phyloP scores from a whole-genome alignment of 192 early-diverging fungal genomes.

The Phlyctochytrium arcticum region DNA sequence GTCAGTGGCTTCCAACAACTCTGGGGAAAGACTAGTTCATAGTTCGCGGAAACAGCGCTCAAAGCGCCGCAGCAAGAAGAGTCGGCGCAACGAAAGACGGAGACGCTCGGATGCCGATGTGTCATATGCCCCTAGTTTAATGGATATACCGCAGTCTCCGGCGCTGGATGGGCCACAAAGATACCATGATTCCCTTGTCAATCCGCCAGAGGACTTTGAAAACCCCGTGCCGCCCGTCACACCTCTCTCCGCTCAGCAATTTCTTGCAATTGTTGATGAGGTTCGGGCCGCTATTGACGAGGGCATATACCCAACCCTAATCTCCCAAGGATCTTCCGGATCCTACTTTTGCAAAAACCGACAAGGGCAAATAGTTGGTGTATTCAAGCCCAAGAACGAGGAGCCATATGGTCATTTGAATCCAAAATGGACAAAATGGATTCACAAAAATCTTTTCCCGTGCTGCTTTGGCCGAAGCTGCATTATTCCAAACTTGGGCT shows the following conservation, averaged over 20 bases:
- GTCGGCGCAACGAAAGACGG: no score
- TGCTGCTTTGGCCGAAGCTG: constrained; percentile 87
- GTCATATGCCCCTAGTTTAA: constrained; percentile 13
- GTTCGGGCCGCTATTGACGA: constrained; percentile 43
- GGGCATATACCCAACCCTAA: constrained; percentile 47
- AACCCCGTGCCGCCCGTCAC: constrained; percentile 27
- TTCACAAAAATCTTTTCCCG: constrained; percentile 80
- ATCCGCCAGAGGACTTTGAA: constrained; percentile 1
- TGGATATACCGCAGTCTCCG: not conserved
- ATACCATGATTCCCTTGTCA: constrained; percentile 21
- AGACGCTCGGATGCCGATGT: not conserved
- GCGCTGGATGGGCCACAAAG: not conserved
- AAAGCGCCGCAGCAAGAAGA: no score
- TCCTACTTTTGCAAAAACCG: constrained; percentile 82
- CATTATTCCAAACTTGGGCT: constrained; percentile 86
- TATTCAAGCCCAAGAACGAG: constrained; percentile 80
- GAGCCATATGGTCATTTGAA: constrained; percentile 66
- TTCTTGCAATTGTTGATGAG: constrained; percentile 34
- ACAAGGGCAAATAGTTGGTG: constrained; percentile 74
- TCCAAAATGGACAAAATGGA: constrained; percentile 92
- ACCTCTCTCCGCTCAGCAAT: constrained; percentile 26
- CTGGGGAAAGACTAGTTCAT: not conserved
- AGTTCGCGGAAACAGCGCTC: not conserved
- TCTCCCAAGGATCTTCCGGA: constrained; percentile 75
- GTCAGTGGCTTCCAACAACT: not conserved